A percentile compares a stretch with the other conserved stretches of the same genome.
Conservation (phyloP, 2,329 filamentous ascomycete species). For the Hypoxylon sp. region DNA sequence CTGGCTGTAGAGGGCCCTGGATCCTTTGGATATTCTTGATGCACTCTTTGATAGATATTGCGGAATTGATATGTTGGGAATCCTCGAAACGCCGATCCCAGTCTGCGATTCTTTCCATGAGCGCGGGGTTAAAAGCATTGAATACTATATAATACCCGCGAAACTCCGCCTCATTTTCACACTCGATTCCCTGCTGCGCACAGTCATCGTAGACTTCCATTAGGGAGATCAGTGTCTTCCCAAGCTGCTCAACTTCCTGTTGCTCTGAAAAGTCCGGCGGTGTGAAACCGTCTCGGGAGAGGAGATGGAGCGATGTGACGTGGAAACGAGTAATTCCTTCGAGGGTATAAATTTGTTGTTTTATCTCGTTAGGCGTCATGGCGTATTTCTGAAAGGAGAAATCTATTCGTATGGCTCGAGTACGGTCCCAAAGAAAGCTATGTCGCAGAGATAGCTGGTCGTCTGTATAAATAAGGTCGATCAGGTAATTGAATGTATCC, state of each 20-base stretch:
- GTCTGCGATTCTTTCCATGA: constrained; percentile 68
- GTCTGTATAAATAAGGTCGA: constrained; percentile 71
- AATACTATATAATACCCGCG: constrained; percentile 76
- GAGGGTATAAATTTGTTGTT: constrained; percentile 73
- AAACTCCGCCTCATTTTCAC: constrained; percentile 76
- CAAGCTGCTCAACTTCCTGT: constrained; percentile 77
- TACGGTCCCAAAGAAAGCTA: constrained; percentile 78
- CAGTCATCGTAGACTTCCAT: constrained; percentile 78
- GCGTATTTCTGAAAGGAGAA: constrained; percentile 76
- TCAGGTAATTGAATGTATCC: constrained; percentile 72
- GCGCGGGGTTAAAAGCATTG: constrained; percentile 71
- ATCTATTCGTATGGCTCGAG: constrained; percentile 76
- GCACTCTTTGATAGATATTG: constrained; percentile 72
- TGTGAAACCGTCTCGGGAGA: constrained; percentile 70
- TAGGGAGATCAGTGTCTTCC: constrained; percentile 75
- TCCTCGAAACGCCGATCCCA: constrained; percentile 72
- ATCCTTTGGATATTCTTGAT: constrained; percentile 71
- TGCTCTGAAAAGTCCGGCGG: constrained; percentile 75
- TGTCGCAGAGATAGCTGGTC: constrained; percentile 70
- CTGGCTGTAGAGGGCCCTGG: constrained; percentile 70
- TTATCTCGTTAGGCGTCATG: constrained; percentile 70
- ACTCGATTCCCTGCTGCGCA: constrained; percentile 69
- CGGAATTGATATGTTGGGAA: constrained; percentile 72
- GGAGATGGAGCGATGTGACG: constrained; percentile 74
- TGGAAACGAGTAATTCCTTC: constrained; percentile 78